A percentile compares a stretch with the other conserved stretches of the same genome.
These are phyloP conservation scores for Populus trichocarpa DNA, from an alignment of 441 rosid species.

Conservation along the genomic window DNA sequence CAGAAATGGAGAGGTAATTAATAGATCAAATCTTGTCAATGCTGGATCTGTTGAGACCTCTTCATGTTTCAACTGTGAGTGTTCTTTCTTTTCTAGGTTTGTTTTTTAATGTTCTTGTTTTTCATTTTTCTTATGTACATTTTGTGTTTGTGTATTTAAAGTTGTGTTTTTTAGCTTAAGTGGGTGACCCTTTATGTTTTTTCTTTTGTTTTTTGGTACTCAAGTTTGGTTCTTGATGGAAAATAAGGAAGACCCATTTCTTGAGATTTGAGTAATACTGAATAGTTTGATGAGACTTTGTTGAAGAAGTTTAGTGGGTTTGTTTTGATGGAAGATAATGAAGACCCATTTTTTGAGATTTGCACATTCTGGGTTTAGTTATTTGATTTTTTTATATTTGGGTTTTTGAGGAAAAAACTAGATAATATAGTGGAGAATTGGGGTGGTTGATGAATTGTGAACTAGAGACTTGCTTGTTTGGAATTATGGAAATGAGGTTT, in stretches of 20 bases:
- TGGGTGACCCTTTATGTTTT: neutral
- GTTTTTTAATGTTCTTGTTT: neutral
- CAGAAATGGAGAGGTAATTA: conserved; percentile 23
- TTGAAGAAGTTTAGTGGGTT: neutral
- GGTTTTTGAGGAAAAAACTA: neutral
- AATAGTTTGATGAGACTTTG: neutral
- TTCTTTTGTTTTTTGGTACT: neutral
- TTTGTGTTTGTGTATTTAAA: neutral
- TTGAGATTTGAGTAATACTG: conserved; percentile 3
- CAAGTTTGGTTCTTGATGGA: neutral
- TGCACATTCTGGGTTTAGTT: conserved; percentile 12
- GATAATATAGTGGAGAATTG: conserved; percentile 8
- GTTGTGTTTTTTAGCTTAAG: neutral
- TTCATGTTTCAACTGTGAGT: conserved; percentile 27
- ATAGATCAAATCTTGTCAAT: conserved; percentile 21
- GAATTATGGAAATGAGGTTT: neutral
- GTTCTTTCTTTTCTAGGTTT: neutral
- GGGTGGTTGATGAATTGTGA: conserved; percentile 8
- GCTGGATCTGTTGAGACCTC: conserved; percentile 43
- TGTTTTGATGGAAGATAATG: conserved; percentile 1
- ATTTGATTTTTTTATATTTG: conserved; percentile 8
- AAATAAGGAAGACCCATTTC: neutral
- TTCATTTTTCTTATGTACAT: neutral
- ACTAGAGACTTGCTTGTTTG: conserved; percentile 6
- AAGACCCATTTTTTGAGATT: neutral